Evolutionary conservation across 2,329 filamentous ascomycete species (phyloP), one percentile per base, ranked within the genome.

Genomic region (Beauveria brongniartii): DNA sequence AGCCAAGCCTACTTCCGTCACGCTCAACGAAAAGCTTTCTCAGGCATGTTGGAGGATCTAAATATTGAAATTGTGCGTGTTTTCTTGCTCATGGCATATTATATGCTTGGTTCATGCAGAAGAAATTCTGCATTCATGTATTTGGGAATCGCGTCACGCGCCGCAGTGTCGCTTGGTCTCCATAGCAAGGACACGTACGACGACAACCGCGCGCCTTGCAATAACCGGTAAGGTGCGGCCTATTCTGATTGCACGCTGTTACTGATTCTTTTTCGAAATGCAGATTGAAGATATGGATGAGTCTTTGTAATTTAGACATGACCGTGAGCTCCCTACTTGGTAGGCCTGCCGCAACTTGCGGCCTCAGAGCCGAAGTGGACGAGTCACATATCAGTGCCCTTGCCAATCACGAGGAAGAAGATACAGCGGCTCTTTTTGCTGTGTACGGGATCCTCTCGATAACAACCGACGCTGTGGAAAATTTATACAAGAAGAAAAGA

Each of bases 41-140:
- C 76, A 16, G 76, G 75, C 5, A 81, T 82, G 71, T 71, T 84
- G 0, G 77, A 80, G 63, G 78, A 82, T 61, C 82, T 82, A 0
- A 82, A 78, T 43, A 69, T 83, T 12, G 75, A 81, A 53, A 73
- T 83, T 66, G 77, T 82, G 5, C 73, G 79, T 18, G 71, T 74
- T 0, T 85, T 83, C 63, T 68, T 83, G 0, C 71, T 85, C 18
- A 81, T 85, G 78, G 76, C 82, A 0, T 83, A 84, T 63, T 85
- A 83, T 64, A 81, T 84, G 77, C 74, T 84, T 3, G 82, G 80
- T 0, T 80, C 80, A 4, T 85, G 82, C 57, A 80, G 81, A 37
- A 74, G 82, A 9, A 85, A 85, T 61, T 77, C 83, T 0, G 83
- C 83, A 0, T 87, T 84, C 58, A 85, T 87, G 80, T 86, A 86